phyloP scores from a whole-genome alignment of 768 basidiomycete species.

The Suillus variegatus region DNA sequence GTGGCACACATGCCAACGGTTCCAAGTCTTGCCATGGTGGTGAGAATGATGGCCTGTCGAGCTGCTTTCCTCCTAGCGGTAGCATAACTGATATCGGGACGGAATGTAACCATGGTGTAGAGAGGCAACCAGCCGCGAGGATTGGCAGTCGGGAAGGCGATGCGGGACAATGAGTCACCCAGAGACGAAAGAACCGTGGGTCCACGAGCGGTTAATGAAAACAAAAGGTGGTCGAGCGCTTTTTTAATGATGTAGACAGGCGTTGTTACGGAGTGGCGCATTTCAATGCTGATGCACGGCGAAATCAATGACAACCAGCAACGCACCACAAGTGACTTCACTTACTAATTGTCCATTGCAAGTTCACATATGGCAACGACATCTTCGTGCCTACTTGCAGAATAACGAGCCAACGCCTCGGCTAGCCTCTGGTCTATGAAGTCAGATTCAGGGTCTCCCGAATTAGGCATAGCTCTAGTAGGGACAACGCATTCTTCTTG shows the following conservation, averaged over 20 bases:
- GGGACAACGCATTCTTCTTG: constrained; percentile 66
- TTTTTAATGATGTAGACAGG: constrained; percentile 78
- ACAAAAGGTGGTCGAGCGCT: constrained; percentile 74
- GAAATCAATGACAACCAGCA: constrained; percentile 25
- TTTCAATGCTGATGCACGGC: constrained; percentile 69
- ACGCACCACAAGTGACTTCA: constrained; percentile 28
- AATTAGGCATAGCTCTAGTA: constrained; percentile 33
- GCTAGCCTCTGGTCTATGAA: constrained; percentile 58
- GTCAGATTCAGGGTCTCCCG: constrained; percentile 24
- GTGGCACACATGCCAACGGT: constrained; percentile 43
- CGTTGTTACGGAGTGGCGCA: constrained; percentile 91
- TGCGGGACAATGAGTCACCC: constrained; percentile 45
- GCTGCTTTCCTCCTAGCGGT: constrained; percentile 71
- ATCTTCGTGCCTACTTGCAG: constrained; percentile 82
- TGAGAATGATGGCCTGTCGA: constrained; percentile 68
- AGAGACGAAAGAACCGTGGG: constrained; percentile 48
- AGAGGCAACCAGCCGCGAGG: constrained; percentile 87
- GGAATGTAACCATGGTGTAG: constrained; percentile 98
- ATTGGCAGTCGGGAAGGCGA: constrained; percentile 58
- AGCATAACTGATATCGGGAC: constrained; percentile 91
- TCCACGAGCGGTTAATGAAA: constrained; percentile 55
- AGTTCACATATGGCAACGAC: constrained; percentile 88
- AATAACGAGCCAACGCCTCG: constrained; percentile 75
- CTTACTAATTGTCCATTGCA: constrained; percentile 97
- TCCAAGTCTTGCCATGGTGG: constrained; percentile 49